Evolutionary conservation across 2,329 filamentous ascomycete genomes (phyloP).

Genomic region (Aspergillus tubingensis): DNA sequence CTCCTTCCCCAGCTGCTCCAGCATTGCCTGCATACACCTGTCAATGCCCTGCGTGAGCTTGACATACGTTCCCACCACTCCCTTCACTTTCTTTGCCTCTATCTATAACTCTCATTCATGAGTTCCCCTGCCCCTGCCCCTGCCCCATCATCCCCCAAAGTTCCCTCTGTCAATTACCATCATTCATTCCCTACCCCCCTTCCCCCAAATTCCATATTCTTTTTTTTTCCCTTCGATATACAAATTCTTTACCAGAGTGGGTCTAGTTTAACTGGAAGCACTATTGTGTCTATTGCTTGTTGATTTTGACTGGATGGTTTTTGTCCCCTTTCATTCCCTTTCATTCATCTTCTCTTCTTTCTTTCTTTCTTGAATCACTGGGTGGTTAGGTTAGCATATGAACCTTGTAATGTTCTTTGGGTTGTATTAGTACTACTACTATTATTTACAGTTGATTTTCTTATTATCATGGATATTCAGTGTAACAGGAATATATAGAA

Average conservation of each 20-base stretch:
- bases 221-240: slow-evolving; percentile 2
- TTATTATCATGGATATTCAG: no score
- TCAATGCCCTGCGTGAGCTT: slow-evolving; percentile 3
- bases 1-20: not conserved
- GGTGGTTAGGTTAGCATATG: not conserved
- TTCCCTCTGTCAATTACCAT: not conserved
- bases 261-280: not conserved
- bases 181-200: not conserved
- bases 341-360: not conserved
- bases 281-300: not conserved
- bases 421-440: no score
- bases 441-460: no score
- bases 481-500: not conserved
- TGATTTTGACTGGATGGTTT: not conserved
- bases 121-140: not conserved
- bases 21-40: slow-evolving; percentile 11
- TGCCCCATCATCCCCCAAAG: not conserved
- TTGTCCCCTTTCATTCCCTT: no score
- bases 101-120: not conserved
- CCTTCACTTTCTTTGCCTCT: not conserved
- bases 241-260: not conserved
- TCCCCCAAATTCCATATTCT: not conserved
- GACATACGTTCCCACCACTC: not conserved
- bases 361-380: not conserved
- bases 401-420: no score